Evolutionary conservation across 305 asterid species (phyloP), one percentile per base, ranked within the genome.

Genomic region (Solanum hybrid): DNA sequence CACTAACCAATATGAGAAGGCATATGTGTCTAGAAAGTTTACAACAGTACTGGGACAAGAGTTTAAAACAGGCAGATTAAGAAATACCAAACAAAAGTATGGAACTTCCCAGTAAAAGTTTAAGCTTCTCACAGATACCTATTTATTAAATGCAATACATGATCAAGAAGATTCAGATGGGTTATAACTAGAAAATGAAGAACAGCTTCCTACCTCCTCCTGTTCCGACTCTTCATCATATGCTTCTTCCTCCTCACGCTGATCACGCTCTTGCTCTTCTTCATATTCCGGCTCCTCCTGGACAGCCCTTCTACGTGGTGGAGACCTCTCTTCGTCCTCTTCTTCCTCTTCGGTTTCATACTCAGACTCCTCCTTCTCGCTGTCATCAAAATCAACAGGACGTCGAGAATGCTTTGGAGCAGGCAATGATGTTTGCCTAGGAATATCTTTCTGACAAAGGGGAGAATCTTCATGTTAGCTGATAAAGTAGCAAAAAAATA

Each of bases 271-370:
- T 51, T 89, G 94, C 86, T 92, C 93, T 87, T 93, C 98, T 89
- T 93, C 98, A 87, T 94, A 94, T 87, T 94, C 98, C 87, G 92
- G 93, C 89, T 95, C 98, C 78, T 92, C 96, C 86, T 94, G 97
- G 79, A 94, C 95, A 51, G 85, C 92, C 88, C 94, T 91, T 91
- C 95, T 91, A 90, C 41, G 96, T 65, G 90, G 94, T 65, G 96
- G 95, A 31, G 93, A 91, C 89, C 92, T 93, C 79, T 94, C 97
- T 91, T 95, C 99, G 87, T 97, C 99, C 91, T 94, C 99, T 91
- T 95, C 99, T 88, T 97, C 99, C 91, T 94, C 99, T 89, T 97
- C 99, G 24, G 98, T 95, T 94, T 97, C 99, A 89, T 97, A 97
- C 94, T 97, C 99, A 8, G 98, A 96, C 91, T 98, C 98, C 92